Conservation (phyloP, 441 rosid genomes). For the Populus hybrid region DNA sequence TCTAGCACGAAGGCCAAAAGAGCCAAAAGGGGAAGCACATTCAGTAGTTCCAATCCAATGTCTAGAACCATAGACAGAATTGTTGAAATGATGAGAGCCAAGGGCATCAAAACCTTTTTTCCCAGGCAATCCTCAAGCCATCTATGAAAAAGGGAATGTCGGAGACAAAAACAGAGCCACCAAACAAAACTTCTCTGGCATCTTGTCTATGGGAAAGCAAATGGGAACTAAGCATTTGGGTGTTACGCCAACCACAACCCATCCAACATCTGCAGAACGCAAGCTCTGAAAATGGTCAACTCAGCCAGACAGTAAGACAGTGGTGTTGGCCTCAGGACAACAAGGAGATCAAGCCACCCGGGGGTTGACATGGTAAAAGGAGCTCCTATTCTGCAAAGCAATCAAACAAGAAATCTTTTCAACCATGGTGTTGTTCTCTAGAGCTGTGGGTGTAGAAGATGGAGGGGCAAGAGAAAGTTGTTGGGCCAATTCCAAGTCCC, state of each 20-base stretch:
- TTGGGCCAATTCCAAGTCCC: conserved; percentile 37
- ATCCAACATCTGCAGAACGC: conserved; percentile 53
- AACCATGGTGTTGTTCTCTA: conserved; percentile 2
- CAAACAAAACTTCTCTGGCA: conserved; percentile 47
- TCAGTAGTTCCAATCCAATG: too few relatives aligned
- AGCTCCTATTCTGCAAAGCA: conserved; percentile 42
- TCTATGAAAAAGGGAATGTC: conserved; percentile 59
- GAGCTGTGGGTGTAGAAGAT: neutral
- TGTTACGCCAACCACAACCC: conserved; percentile 92
- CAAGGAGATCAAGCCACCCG: conserved; percentile 55
- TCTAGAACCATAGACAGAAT: too few relatives aligned
- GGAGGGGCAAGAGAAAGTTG: conserved; percentile 34
- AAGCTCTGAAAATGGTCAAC: conserved; percentile 65
- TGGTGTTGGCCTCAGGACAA: conserved; percentile 29
- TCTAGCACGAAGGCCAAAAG: conserved; percentile 71
- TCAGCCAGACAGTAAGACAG: conserved; percentile 46
- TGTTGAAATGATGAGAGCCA: too few relatives aligned
- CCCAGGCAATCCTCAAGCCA: conserved; percentile 90
- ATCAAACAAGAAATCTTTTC: conserved; percentile 32
- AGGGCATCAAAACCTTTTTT: conserved; percentile 70
- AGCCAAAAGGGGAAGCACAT: conserved; percentile 74
- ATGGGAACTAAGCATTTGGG: conserved; percentile 75
- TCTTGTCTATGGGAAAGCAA: conserved; percentile 53
- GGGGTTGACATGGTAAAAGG: conserved; percentile 34
- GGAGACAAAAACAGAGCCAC: conserved; percentile 71